Evolutionary conservation across 2,329 filamentous ascomycete species (phyloP).

Genomic region (Curvularia hawaiiensis): DNA sequence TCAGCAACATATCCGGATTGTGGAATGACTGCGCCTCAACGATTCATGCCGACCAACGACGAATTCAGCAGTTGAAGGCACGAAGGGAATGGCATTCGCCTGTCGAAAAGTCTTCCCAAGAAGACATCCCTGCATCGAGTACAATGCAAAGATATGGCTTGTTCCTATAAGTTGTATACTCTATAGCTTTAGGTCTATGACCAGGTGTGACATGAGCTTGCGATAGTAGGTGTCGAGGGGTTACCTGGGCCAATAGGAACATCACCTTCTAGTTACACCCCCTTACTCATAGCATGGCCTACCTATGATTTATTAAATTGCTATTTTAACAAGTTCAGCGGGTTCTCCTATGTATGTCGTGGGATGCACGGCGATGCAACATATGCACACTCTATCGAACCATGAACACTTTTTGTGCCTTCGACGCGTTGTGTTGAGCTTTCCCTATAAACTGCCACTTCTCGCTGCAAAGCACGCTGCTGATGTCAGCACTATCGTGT

Average conservation of each 20-base stretch:
- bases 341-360: background rate
- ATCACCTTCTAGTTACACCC: background rate
- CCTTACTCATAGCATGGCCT: background rate
- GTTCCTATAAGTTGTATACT: background rate
- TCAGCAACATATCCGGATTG: conserved; percentile 24
- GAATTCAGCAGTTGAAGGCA: background rate
- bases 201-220: background rate
- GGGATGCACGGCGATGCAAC: background rate
- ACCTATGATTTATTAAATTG: background rate
- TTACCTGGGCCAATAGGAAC: background rate
- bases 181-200: background rate
- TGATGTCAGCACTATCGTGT: background rate
- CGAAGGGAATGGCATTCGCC: background rate
- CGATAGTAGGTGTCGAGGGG: background rate
- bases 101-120: background rate
- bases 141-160: background rate
- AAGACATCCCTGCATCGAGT: background rate
- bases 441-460: background rate
- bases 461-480: background rate
- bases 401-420: background rate
- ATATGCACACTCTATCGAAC: background rate
- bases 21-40: conserved; percentile 16
- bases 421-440: background rate
- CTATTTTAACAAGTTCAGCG: background rate
- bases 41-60: background rate